Evolutionary conservation across 257 asterid species (phyloP), one percentile per base, ranked within the genome.

Genomic region (Scutellaria galericulata): DNA sequence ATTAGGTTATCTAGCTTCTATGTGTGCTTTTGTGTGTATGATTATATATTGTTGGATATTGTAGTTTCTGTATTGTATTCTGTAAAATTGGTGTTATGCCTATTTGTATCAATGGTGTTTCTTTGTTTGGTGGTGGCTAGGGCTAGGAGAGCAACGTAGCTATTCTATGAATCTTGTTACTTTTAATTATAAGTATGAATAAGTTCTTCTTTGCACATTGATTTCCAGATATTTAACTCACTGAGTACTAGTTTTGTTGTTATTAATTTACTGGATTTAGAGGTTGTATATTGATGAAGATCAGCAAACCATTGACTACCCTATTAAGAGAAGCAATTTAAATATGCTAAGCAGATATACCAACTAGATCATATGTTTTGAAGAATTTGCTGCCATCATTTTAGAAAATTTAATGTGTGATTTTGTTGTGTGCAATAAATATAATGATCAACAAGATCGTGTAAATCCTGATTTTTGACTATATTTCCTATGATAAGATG

Each of bases 201-300:
- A 31, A 4, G 37, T 31, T 31, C 5, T 31, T 31, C 37, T 31
- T 31, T 31, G 37, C 37, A 31, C 37, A 31, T 31, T 31, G 37
- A 31, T 31, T 31, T 31, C 37, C 37, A 31, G 37, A 31, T 31
- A 31, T 24, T 1, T 24, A 1, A 24, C 27, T 24, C 27, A 24
- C 27, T 1, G 27, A 24, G 0, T 2, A 24, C 27, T 22, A 35
- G n/a, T 74, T 27, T 42, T 63, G 15, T 10, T 39, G 46, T 39
- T 51, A 46, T 42, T 35, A 14, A 54, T 78, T 45, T 4, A n/a
- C 24, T 60, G 64, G 41, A 68, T 64, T 24, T 60, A 54, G 58
- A 51, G 31, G 37, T 31, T 35, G 68, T 54, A 40, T 60, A 45
- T 63, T 15, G 64, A 64, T 44, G 53, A 77, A 71, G 47, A 31